A percentile compares a stretch with the other conserved stretches of the same genome.
These are phyloP conservation scores for Neurospora sp. DNA, from an alignment of 495 filamentous ascomycete species.

Conservation along the genomic window DNA sequence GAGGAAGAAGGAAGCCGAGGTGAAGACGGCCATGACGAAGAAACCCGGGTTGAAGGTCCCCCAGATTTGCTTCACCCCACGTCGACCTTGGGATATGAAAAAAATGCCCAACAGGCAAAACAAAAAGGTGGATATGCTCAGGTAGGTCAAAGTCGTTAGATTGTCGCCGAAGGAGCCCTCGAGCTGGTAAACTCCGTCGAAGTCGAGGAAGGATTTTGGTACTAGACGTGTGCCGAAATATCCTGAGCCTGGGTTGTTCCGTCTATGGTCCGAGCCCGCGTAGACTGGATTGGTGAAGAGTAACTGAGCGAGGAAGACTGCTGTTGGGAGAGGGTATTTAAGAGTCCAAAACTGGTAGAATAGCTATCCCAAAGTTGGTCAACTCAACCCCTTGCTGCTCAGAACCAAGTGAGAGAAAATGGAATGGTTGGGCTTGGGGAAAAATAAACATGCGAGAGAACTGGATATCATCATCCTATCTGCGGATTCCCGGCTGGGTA, in stretches of 20 bases:
- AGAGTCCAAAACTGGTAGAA: background rate
- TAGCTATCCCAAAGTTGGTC: background rate
- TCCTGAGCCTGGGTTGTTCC: background rate
- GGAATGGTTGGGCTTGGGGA: background rate
- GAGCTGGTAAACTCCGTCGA: background rate
- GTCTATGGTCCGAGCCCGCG: background rate
- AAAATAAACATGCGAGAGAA: background rate
- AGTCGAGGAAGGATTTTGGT: background rate
- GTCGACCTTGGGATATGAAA: background rate
- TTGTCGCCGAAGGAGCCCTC: background rate
- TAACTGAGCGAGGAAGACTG: background rate
- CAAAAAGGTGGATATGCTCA: background rate
- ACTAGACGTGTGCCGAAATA: background rate
- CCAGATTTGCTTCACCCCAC: background rate
- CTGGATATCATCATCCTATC: background rate
- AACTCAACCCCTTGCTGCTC: background rate
- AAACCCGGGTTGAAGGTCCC: background rate
- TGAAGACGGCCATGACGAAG: slow-evolving; percentile 14
- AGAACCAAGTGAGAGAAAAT: background rate
- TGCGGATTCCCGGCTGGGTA: background rate
- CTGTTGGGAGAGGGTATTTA: background rate
- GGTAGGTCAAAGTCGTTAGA: background rate
- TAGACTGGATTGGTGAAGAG: background rate
- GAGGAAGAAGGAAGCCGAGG: slow-evolving; percentile 8
- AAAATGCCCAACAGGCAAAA: background rate